Evolutionary conservation across 2,329 filamentous ascomycete genomes (phyloP).

Genomic region (Alternaria rosae): DNA sequence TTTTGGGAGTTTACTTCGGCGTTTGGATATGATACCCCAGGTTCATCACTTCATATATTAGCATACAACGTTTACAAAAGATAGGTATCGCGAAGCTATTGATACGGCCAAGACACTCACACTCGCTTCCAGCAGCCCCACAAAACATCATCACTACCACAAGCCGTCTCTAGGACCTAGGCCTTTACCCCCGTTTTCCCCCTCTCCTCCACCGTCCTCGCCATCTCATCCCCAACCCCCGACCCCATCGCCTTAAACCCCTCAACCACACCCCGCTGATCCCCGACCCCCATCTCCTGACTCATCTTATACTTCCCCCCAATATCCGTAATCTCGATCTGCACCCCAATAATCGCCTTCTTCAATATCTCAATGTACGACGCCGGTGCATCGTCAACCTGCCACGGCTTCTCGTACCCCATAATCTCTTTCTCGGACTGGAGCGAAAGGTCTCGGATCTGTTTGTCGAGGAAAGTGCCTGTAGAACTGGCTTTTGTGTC

Average conservation of each 20-base stretch:
- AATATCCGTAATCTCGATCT: constrained; percentile 32
- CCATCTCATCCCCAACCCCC: background rate
- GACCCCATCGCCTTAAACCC: background rate
- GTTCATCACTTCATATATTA: background rate
- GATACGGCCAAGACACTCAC: too few species aligned
- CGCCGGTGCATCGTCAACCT: constrained; percentile 64
- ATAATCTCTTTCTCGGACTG: constrained; percentile 66
- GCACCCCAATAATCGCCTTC: constrained; percentile 34
- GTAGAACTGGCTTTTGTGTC: background rate
- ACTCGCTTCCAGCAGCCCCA: background rate
- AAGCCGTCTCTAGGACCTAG: constrained; percentile 29
- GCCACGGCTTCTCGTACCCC: constrained; percentile 64
- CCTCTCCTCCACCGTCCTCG: background rate
- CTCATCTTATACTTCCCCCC: constrained; percentile 43
- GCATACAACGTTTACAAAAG: background rate
- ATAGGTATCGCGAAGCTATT: background rate
- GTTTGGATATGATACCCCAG: constrained; percentile 21
- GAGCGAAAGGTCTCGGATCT: constrained; percentile 20
- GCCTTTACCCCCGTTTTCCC: constrained; percentile 3
- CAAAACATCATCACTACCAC: constrained; percentile 17
- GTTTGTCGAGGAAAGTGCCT: background rate
- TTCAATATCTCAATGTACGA: constrained; percentile 58
- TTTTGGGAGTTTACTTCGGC: background rate
- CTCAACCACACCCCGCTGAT: constrained; percentile 55
- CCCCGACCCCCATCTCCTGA: constrained; percentile 29